Evolutionary conservation across 2,329 filamentous ascomycete species (phyloP), one percentile per base, ranked within the genome.

Genomic region (Ophiostoma novo-ulmi): DNA sequence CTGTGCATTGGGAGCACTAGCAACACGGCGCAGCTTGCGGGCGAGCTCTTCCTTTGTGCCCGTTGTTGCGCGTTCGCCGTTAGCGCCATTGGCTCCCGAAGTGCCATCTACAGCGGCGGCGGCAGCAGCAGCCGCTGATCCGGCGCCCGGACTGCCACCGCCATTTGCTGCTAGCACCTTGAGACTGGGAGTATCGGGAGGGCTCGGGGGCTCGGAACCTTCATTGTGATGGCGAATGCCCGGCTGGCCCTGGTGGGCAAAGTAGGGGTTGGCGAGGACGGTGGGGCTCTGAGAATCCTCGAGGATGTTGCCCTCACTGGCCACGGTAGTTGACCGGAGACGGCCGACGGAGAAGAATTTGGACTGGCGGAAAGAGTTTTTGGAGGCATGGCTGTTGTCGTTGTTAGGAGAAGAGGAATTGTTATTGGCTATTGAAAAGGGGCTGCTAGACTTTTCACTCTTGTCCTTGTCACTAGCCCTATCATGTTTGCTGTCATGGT

Each of bases 1-100:
- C 80, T 99, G 95, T 31, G 94, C 93, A 83, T 99, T 99, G 52
- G 95, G 95, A 68, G 95, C 95, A 78, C 94, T 98, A 70, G 95
- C 95, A 70, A 99, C 95, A 78, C 94, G 89, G 78, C 95, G 89
- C 78, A 99, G 82, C 80, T 97, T 97, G 78, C 95, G 86, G 36
- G 95, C 95, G 77, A 98, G 81, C 81, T 98, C 95, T 80, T 98
- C 94, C 80, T 97, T 98, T 63, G 92, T 93, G 70, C 90, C 90
- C 69, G 88, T 88, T 39, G 90, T 91, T 48, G 90, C 87, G 75
- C 91, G 88, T 73, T 88, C 84, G 76, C 88, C 87, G 75, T 89
- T 82, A 70, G 87, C 88, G 69, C 88, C 87, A 8, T 14, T 14
- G n/a, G 36, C 64, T 3, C 36, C 65, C 22, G 65, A 44, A 7